Evolutionary conservation across 2,329 filamentous ascomycete species (phyloP).

Genomic region (Colletotrichum orbiculare): DNA sequence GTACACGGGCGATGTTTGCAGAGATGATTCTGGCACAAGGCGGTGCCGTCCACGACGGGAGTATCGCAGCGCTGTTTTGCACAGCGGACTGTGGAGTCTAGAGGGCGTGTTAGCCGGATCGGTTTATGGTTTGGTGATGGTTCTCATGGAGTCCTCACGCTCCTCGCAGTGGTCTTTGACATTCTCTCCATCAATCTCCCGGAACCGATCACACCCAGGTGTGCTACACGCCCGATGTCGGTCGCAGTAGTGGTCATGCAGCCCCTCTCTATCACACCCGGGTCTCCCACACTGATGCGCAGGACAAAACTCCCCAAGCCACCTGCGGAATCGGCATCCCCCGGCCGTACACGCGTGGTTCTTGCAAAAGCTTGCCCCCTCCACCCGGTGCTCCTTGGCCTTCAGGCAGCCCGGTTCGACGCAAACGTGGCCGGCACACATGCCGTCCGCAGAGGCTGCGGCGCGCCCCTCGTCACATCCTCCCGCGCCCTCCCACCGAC

Average conservation of each 20-base stretch:
- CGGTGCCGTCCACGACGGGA: slow-evolving; percentile 22
- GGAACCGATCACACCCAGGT: slow-evolving; percentile 27
- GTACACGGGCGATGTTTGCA: slow-evolving; percentile 41
- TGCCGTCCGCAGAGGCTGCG: slow-evolving; percentile 16
- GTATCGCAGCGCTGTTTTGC: slow-evolving; percentile 22
- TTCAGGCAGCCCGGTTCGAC: slow-evolving; percentile 40
- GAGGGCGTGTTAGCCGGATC: neutral
- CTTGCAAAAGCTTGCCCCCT: slow-evolving; percentile 36
- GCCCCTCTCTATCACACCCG: slow-evolving; percentile 41
- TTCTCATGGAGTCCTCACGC: slow-evolving; percentile 36
- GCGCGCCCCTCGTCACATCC: slow-evolving; percentile 42
- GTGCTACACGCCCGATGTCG: slow-evolving; percentile 37
- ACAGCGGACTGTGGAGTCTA: slow-evolving; percentile 30
- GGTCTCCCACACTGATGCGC: slow-evolving; percentile 43
- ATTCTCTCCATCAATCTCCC: slow-evolving; percentile 32
- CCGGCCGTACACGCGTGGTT: slow-evolving; percentile 41
- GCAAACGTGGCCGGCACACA: slow-evolving; percentile 40
- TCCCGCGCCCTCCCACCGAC: slow-evolving; percentile 38
- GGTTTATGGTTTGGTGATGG: neutral
- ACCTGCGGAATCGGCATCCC: slow-evolving; percentile 39
- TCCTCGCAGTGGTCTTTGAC: slow-evolving; percentile 38
- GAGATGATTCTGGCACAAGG: slow-evolving; percentile 39
- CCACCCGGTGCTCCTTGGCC: slow-evolving; percentile 25
- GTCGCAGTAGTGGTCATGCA: slow-evolving; percentile 38
- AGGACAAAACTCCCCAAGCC: slow-evolving; percentile 40